Base-by-base conservation (phyloP, 371 early-diverging fungal genomes). In the Circinella minor region DNA sequence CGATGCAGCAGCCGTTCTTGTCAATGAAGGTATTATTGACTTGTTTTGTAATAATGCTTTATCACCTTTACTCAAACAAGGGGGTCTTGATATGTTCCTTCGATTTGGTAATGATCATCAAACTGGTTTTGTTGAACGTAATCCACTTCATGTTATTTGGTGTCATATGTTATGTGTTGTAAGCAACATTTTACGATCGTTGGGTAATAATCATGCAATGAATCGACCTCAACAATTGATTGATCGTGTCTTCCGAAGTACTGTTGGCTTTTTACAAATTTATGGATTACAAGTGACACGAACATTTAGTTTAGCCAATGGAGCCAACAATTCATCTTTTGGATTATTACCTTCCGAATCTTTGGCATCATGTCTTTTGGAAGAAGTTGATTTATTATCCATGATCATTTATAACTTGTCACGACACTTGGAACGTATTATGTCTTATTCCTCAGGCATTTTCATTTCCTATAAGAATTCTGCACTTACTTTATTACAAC, bases 71-170 rank as follows among this genome's bases (percentile, higher is more conserved):
- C 64, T 80, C 20, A 76, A 79, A 36, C 72, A 68, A 59, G 81
- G 81, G 9, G 36, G 37, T 7, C 57, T 81, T 13, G 79, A 84
- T 51, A 43, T 77, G 18, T 77, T 81, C 57, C 69, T 84, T 55
- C 76, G 81, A 47, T 80, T 81, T 47, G 68, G 70, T 11, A 72
- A 73, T 27, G 27, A 27, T 27, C 27, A 27, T 4, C 69, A 66
- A 8, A 46, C 73, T 17, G 57, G 18, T 1, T 75, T 59, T 20
- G 73, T 78, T 4, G 78, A 78, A 36, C 79, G 77, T 6, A 78
- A 75, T 55, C 85, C 85, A 10, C 68, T 82, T 17, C 85, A 82
- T 61, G 54, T 43, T 17, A 54, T 78, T 10, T 82, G 85, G 82
- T 79, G 82, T 49, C 79, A 81, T 36, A 79, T 76, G 66, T 63